These are phyloP conservation scores for Evansstolkia leycettana DNA, from an alignment of 495 filamentous ascomycete species.

Conservation along the genomic window DNA sequence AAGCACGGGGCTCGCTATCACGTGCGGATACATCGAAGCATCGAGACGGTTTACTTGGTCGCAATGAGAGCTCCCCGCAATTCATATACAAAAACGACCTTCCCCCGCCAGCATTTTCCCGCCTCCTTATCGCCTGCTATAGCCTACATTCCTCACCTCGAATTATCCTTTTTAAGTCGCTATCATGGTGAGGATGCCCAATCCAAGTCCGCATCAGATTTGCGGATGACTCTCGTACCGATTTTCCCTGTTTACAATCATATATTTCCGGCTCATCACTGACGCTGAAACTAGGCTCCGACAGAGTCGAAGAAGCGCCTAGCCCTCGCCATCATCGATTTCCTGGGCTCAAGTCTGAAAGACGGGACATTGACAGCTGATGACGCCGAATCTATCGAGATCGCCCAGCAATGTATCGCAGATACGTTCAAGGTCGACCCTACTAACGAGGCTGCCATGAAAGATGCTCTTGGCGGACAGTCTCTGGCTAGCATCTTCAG, in stretches of 20 bases:
- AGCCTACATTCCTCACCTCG: too few relatives aligned
- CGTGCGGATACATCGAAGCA: slow-evolving; percentile 11
- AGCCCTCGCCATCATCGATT: slow-evolving; percentile 93
- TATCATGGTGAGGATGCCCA: slow-evolving; percentile 10
- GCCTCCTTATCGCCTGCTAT: background rate
- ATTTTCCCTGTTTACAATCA: too few relatives aligned
- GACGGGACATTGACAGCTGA: slow-evolving; percentile 81
- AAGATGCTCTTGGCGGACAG: slow-evolving; percentile 69
- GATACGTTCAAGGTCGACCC: slow-evolving; percentile 93
- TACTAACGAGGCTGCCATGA: slow-evolving; percentile 55
- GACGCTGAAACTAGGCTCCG: slow-evolving; percentile 23
- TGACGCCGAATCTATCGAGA: slow-evolving; percentile 82
- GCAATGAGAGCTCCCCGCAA: slow-evolving; percentile 11
- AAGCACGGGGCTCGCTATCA: slow-evolving; percentile 12
- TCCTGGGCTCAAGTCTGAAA: slow-evolving; percentile 70
- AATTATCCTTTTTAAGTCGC: background rate
- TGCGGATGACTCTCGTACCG: too few relatives aligned
- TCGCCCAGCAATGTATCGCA: slow-evolving; percentile 83
- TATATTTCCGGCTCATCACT: background rate
- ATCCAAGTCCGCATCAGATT: too few relatives aligned
- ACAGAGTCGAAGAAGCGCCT: slow-evolving; percentile 85
- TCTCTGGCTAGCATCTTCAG: slow-evolving; percentile 81
- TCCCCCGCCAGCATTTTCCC: background rate
- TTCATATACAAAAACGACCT: slow-evolving; percentile 1
- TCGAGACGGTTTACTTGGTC: too few relatives aligned